These are phyloP conservation scores for Pseudocercospora eumusae DNA, from an alignment of 2,329 filamentous ascomycete species.

Conservation along the genomic window DNA sequence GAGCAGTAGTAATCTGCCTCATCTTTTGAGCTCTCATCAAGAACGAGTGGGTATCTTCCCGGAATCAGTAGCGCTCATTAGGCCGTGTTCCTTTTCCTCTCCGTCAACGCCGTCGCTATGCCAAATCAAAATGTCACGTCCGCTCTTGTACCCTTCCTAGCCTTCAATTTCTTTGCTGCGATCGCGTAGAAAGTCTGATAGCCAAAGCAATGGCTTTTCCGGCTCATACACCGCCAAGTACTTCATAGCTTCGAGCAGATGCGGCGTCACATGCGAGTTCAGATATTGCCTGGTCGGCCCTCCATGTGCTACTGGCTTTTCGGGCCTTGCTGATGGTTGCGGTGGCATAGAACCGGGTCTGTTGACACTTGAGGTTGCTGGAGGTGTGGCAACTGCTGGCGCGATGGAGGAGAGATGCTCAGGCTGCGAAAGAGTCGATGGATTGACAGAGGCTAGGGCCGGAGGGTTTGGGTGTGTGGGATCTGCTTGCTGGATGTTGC, in stretches of 20 bases:
- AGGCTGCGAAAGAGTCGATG: conserved; percentile 18
- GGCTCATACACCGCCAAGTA: conserved; percentile 53
- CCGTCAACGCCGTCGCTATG: conserved; percentile 7
- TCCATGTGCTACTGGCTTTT: conserved; percentile 49
- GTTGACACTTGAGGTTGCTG: conserved; percentile 25
- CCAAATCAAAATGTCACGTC: neutral
- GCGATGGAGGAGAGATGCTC: conserved; percentile 29
- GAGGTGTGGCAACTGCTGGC: conserved; percentile 30
- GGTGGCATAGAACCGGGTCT: conserved; percentile 38
- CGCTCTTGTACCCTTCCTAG: conserved; percentile 6
- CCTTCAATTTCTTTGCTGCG: conserved; percentile 54
- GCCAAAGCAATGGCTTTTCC: conserved; percentile 53
- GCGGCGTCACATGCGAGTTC: conserved; percentile 53
- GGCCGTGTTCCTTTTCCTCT: neutral
- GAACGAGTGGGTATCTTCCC: conserved; percentile 11
- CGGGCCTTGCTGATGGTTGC: conserved; percentile 36
- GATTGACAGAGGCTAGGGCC: conserved; percentile 25
- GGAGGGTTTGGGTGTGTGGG: conserved; percentile 33
- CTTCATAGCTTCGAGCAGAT: conserved; percentile 56
- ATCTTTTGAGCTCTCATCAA: neutral
- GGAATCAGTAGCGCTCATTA: neutral
- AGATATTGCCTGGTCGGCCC: conserved; percentile 52
- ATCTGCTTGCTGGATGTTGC: conserved; percentile 28
- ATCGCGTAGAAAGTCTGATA: conserved; percentile 51
- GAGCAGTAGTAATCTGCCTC: neutral